phyloP scores from a whole-genome alignment of 805 yeast genomes.

The Ogataea pini region DNA sequence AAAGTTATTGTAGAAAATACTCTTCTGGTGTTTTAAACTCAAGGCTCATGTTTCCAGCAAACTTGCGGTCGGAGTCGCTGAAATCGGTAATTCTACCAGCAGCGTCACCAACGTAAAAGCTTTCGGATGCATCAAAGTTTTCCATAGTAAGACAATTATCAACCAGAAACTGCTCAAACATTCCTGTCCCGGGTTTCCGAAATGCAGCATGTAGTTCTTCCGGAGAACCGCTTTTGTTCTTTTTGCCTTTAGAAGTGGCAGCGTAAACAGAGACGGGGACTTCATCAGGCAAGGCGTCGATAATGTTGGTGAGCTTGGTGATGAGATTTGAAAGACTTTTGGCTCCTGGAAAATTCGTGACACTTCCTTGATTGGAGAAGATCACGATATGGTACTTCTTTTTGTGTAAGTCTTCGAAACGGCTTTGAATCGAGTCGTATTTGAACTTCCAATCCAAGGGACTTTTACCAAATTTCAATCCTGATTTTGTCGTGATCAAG shows the following conservation, averaged over 20 bases:
- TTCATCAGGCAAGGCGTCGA: constrained; percentile 24
- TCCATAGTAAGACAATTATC: constrained; percentile 38
- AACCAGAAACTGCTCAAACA: constrained; percentile 60
- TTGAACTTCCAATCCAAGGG: constrained; percentile 76
- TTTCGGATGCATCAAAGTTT: constrained; percentile 41
- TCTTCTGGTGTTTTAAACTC: constrained; percentile 69
- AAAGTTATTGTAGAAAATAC: constrained; percentile 17
- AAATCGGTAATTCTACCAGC: constrained; percentile 83
- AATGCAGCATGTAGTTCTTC: constrained; percentile 39
- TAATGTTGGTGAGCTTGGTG: constrained; percentile 42
- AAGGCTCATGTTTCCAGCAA: constrained; percentile 61
- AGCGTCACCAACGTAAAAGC: constrained; percentile 92
- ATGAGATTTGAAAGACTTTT: constrained; percentile 42
- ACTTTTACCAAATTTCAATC: constrained; percentile 54
- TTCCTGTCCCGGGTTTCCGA: constrained; percentile 79
- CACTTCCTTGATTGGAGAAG: constrained; percentile 85
- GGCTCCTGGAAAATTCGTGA: constrained; percentile 41
- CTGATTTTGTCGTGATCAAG: constrained; percentile 64
- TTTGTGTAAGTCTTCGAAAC: constrained; percentile 26
- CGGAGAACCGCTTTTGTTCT: constrained; percentile 25
- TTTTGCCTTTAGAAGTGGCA: constrained; percentile 55
- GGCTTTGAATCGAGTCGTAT: constrained; percentile 28
- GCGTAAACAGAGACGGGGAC: constrained; percentile 54
- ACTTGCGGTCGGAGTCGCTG: constrained; percentile 73
- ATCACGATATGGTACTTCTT: constrained; percentile 49